Evolutionary conservation across 768 basidiomycete species (phyloP), one percentile per base, ranked within the genome.

Genomic region (Antrodiella citrinella): DNA sequence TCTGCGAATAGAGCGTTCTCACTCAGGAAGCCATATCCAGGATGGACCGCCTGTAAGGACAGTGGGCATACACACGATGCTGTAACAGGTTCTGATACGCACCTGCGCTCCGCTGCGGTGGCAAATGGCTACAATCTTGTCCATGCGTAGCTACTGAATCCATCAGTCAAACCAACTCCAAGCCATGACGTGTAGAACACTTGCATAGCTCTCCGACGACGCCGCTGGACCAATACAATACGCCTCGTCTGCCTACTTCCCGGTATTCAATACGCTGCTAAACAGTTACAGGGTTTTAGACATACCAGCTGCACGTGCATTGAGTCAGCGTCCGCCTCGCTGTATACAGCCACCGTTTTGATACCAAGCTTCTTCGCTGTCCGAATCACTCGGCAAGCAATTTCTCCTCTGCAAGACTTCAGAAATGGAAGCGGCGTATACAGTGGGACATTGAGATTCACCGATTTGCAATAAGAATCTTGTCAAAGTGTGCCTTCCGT

Each of bases 381-480:
- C 21, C 88, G 83, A 49, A 95, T 95, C 41, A 97, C 90, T 18
- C 93, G 84, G 65, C 94, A 96, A 4, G 93, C 92, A 55, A 97
- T 97, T 67, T 97, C 93, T 44, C 93, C 93, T 65, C 92, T 95
- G 54, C 12, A 26, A 43, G 23, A 1, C 48, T 3, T 18, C 52
- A 13, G 41, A 26, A n/a, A 20, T 51, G 10, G 44, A 35, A 26
- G 19, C 13, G 15, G 10, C 19, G 21, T 26, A 22, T 41, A 11
- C 25, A 21, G 10, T 22, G 11, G 4, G 5, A 39, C 35, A 5
- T 2, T 2, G 13, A 4, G 5, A 44, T 71, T 47, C 49, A 85
- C 92, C 92, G 72, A 62, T 96, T 96, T 0, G 92, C 92, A 50
- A 96, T 82, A 20, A 96, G 75, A 52, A 94, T 89, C 74, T 96